phyloP scores from a whole-genome alignment of 176 grass and related monocot genomes.

The Saccharum spontaneum region DNA sequence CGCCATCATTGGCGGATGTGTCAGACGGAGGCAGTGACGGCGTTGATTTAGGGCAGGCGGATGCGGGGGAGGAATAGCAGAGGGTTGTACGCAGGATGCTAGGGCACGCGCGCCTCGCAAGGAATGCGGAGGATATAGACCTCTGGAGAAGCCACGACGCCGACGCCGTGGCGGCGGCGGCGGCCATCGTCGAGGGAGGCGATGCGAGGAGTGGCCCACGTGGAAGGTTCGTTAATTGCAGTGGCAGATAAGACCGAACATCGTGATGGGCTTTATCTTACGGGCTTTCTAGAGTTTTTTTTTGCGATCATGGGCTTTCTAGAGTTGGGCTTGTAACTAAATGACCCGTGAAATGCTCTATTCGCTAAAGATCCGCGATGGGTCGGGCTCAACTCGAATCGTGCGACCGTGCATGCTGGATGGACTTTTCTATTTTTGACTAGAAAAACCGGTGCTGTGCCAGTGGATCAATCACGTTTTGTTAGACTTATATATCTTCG shows the following conservation, averaged over 20 bases:
- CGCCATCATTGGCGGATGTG: constrained; percentile 1
- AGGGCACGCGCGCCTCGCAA: constrained; percentile 12
- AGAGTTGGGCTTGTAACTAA: neutral
- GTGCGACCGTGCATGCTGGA: no score
- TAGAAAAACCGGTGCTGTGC: no score
- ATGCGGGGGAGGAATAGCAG: constrained; percentile 26
- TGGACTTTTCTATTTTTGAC: no score
- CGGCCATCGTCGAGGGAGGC: constrained; percentile 32
- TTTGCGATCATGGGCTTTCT: neutral
- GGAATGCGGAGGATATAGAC: constrained; percentile 42
- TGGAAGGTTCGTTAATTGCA: neutral
- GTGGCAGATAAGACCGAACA: neutral
- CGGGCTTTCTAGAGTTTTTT: neutral
- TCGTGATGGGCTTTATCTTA: neutral
- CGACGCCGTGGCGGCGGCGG: constrained; percentile 31
- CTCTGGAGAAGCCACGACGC: constrained; percentile 41
- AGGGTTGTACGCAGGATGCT: constrained; percentile 33
- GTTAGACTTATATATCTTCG: no score
- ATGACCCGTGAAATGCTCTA: neutral
- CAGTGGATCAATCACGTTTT: no score
- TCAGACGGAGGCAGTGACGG: constrained; percentile 12
- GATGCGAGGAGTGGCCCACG: neutral
- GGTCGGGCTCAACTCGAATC: no score
- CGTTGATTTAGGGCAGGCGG: neutral
- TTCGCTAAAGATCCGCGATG: no score